phyloP scores from a whole-genome alignment of 768 basidiomycete genomes.

The Suillus americanus region DNA sequence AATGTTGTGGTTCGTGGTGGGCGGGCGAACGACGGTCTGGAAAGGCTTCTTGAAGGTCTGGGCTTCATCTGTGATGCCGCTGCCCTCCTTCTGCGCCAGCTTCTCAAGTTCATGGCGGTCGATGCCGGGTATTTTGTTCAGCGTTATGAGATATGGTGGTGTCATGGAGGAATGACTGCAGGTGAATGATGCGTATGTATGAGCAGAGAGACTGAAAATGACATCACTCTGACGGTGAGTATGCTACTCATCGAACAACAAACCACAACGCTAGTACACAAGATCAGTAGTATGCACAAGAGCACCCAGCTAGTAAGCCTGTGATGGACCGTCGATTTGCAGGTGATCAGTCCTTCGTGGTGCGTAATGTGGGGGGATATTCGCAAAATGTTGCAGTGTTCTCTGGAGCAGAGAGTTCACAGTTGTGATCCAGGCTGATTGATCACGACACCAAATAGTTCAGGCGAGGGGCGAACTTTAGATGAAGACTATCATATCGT shows the following conservation, averaged over 20 bases:
- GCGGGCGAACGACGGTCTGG: constrained; percentile 26
- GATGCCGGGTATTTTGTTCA: not conserved
- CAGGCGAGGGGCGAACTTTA: too few relatives aligned
- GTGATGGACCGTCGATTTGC: not conserved
- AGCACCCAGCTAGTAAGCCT: too few relatives aligned
- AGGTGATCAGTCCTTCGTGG: not conserved
- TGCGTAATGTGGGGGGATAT: not conserved
- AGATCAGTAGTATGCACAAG: not conserved
- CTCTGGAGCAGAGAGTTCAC: not conserved
- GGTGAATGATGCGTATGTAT: not conserved
- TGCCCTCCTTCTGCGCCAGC: constrained; percentile 10
- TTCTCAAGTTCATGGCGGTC: constrained; percentile 16
- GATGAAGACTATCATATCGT: too few relatives aligned
- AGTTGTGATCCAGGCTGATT: not conserved
- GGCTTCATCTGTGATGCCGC: constrained; percentile 11
- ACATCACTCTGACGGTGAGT: constrained; percentile 2
- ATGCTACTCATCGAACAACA: not conserved
- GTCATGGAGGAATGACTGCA: not conserved
- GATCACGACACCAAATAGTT: not conserved
- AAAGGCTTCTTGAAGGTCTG: constrained; percentile 27
- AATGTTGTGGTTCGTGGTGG: constrained; percentile 30
- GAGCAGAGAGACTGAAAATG: not conserved
- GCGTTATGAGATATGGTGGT: not conserved
- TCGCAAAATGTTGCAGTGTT: not conserved
- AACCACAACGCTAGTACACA: not conserved